Evolutionary conservation across 2,329 filamentous ascomycete genomes (phyloP), one percentile per base, ranked within the genome.

Genomic region (Ceratocystis albifundus): DNA sequence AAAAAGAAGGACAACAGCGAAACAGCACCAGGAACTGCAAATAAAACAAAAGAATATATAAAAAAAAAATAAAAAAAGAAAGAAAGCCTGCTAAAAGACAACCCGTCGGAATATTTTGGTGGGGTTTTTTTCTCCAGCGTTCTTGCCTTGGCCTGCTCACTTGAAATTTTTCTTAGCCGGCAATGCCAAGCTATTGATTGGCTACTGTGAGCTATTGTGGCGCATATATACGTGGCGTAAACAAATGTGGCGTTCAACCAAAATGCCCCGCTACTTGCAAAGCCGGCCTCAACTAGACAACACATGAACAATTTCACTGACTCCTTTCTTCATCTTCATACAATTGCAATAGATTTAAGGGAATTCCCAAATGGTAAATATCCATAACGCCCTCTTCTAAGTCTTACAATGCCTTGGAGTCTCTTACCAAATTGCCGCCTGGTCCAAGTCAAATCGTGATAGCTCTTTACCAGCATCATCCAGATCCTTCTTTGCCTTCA

Each of bases 401-500:
- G 36, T 41, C 32, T 36, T 32, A 15, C 28, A 59, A 59, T 32
- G 15, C 28, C 55, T 17, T 30, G n/a, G 10, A 28, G 10, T 46
- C 25, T 12, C 28, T 46, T 68, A 84, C 81, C 81, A 83, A 59
- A 81, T 79, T 32, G 89, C 83, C 66, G 88, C 87, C 72, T 85
- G 84, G 76, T 96, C 92, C 70, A 86, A 83, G 77, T 99, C 94
- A 76, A 99, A 99, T 71, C 94, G 81, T 71, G 83, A 83, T 72
- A 99, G 76, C 75, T 99, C 94, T 78, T 90, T 95, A 67, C 92
- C 90, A 1, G 87, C 88, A 77, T 99, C 94, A 76, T 97, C 93
- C 48, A 97, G 86, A 75, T 99, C 94, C 80, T 99, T 99, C 83
- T 96, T 96, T 41, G 93, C 93, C 82, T 99, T 99, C 94, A 99